Base-by-base conservation (phyloP, 352 stramenopile genomes). In the Phytophthora litchii region DNA sequence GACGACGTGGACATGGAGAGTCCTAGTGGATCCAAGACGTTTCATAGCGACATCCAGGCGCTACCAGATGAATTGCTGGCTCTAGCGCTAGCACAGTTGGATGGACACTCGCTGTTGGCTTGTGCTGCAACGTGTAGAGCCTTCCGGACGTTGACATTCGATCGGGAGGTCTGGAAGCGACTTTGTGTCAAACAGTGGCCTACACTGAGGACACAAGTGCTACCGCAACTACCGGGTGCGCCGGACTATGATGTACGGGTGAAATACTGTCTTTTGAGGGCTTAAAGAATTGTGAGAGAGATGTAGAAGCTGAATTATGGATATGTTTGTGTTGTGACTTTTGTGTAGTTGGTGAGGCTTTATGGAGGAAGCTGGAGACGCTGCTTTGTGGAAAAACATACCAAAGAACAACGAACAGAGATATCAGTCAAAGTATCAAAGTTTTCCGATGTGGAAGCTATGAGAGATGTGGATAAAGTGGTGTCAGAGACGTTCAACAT, bases 401-500 rank as follows among this genome's bases (percentile, higher is more conserved):
- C 21, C 2, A 67, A 62, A 13, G 63, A 85, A 35, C 76, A 85
- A 54, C 67, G 76, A 21, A 76, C 76, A 0, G 74, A 91, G 35
- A 73, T 89, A 4, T 62, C 53, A 12, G 80, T 94, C 7, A 46
- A 68, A 27, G 78, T 94, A 31, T 70, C 70, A 4, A 59, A 84
- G 14, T 94, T 92, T 45, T 42, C 64, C 11, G 21, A 65, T 17
- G 51, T 55, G 42, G 60, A 76, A 25, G 53, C 29, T 10, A 63
- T 70, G 59, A 52, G 47, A 25, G 37, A 36, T 6, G 66, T 75
- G 16, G 83, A 92, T n/a, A 89, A 89, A 61, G 78, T 92, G 43
- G 78, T 90, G 29, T 90, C 78, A 5, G 76, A 89, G 17, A 91
- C 85, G 8, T 94, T 92, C 60, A 52, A 38, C 2, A 89, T 92